A percentile compares a stretch with the other conserved stretches of the same genome.
Evolutionary conservation across 1,284 basidiomycete species (phyloP).

Genomic region (Agroathelia rolfsii): DNA sequence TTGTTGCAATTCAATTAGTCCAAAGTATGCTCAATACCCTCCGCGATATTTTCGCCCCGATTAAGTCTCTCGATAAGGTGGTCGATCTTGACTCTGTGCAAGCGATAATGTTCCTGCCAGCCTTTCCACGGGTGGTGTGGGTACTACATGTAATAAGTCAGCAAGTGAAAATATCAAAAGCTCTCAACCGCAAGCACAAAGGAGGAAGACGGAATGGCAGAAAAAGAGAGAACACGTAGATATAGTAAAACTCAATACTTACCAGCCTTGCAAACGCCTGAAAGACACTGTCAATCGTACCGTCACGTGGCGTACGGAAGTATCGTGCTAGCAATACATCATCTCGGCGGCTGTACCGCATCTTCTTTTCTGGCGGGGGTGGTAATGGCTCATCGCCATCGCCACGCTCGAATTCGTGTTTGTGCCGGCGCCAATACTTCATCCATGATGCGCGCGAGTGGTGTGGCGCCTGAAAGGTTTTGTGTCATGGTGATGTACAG

Average conservation of each 20-base stretch:
- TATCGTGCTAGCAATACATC: constrained; percentile 66
- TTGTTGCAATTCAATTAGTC: too few relatives aligned
- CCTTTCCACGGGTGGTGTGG: constrained; percentile 84
- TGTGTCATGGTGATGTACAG: too few relatives aligned
- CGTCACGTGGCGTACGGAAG: constrained; percentile 59
- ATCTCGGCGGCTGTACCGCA: constrained; percentile 68
- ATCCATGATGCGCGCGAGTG: constrained; percentile 83
- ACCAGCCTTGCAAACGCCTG: constrained; percentile 64
- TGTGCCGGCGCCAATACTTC: constrained; percentile 79
- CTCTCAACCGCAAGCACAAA: too few relatives aligned
- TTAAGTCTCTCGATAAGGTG: constrained; percentile 53
- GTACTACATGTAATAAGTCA: too few relatives aligned
- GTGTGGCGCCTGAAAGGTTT: constrained; percentile 54
- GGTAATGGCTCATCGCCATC: constrained; percentile 60
- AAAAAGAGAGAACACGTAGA: constrained; percentile 8
- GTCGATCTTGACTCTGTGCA: constrained; percentile 76
- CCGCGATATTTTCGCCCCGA: constrained; percentile 50
- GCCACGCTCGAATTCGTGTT: constrained; percentile 61
- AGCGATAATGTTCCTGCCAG: constrained; percentile 80
- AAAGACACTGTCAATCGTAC: constrained; percentile 72
- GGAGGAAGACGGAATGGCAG: constrained; percentile 2
- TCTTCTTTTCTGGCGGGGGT: constrained; percentile 69
- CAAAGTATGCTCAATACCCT: too few relatives aligned
- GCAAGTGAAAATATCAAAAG: too few relatives aligned
- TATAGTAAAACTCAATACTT: too few relatives aligned